A percentile compares a stretch with the other conserved stretches of the same genome.
phyloP scores from a whole-genome alignment of 139 green algal species.

The Chlamydomonas applanata region DNA sequence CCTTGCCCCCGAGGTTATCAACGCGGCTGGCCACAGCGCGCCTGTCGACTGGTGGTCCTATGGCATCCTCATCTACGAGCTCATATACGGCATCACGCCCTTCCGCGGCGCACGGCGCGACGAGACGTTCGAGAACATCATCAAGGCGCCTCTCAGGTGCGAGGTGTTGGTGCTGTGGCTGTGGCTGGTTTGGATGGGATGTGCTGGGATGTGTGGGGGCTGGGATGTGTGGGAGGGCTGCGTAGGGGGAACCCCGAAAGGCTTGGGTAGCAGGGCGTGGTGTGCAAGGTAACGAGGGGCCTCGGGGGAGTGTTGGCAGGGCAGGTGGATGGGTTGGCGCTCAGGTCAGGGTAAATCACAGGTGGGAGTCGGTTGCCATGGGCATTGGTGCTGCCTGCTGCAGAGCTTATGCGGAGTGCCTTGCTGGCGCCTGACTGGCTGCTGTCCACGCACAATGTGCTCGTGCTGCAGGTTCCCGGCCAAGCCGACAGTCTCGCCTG shows the following conservation, averaged over 20 bases:
- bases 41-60: conserved; percentile 88
- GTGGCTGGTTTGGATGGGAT: too few relatives aligned
- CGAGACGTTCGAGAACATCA: conserved; percentile 94
- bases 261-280: too few relatives aligned
- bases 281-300: too few relatives aligned
- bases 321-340: too few relatives aligned
- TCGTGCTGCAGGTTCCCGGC: conserved; percentile 50
- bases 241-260: too few relatives aligned
- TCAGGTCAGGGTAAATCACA: too few relatives aligned
- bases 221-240: not conserved
- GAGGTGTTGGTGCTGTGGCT: not conserved
- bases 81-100: conserved; percentile 86
- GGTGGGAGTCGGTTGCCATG: too few relatives aligned
- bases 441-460: too few relatives aligned
- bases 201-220: not conserved
- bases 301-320: too few relatives aligned
- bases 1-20: conserved; percentile 86
- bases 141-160: conserved; percentile 78
- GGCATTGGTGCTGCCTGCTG: too few relatives aligned
- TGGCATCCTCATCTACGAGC: conserved; percentile 96
- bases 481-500: conserved; percentile 46
- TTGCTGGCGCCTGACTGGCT: too few relatives aligned
- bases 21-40: conserved; percentile 71
- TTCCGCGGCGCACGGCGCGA: conserved; percentile 80
- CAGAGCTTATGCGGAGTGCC: too few relatives aligned